Conservation (phyloP, 768 basidiomycete species). For the Mrakia frigida region DNA sequence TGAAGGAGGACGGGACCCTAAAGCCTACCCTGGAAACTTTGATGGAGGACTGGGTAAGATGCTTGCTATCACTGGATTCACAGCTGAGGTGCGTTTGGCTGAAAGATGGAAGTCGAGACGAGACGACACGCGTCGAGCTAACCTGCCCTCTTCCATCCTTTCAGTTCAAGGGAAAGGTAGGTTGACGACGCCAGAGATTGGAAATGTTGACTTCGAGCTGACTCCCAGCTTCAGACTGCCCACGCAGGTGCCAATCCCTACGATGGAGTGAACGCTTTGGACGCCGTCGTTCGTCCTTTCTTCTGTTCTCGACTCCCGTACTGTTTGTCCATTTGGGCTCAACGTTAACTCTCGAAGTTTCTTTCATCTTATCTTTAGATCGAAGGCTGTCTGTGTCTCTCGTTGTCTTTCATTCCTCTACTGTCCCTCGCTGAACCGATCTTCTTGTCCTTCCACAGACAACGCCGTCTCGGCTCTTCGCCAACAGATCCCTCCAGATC, state of each 20-base stretch:
- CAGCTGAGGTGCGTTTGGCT: slow-evolving; percentile 23
- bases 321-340: too few species aligned
- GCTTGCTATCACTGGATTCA: slow-evolving; percentile 35
- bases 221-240: slow-evolving; percentile 29
- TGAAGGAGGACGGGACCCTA: slow-evolving; percentile 35
- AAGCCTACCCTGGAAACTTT: slow-evolving; percentile 9
- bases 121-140: not conserved
- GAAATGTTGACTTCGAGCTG: too few species aligned
- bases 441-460: slow-evolving; percentile 21
- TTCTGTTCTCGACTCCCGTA: too few species aligned
- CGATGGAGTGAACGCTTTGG: slow-evolving; percentile 37
- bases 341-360: too few species aligned
- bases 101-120: not conserved
- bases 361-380: not conserved
- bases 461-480: slow-evolving; percentile 35
- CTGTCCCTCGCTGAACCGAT: not conserved
- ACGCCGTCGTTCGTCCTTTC: slow-evolving; percentile 34
- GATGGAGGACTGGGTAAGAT: slow-evolving; percentile 19
- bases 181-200: too few species aligned
- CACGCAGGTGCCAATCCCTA: slow-evolving; percentile 40
- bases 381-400: slow-evolving; percentile 26
- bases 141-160: not conserved
- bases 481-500: slow-evolving; percentile 34
- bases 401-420: not conserved
- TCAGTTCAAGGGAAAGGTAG: slow-evolving; percentile 32